Conservation (phyloP, 2,329 filamentous ascomycete species). For the Trichoderma endophyticum region DNA sequence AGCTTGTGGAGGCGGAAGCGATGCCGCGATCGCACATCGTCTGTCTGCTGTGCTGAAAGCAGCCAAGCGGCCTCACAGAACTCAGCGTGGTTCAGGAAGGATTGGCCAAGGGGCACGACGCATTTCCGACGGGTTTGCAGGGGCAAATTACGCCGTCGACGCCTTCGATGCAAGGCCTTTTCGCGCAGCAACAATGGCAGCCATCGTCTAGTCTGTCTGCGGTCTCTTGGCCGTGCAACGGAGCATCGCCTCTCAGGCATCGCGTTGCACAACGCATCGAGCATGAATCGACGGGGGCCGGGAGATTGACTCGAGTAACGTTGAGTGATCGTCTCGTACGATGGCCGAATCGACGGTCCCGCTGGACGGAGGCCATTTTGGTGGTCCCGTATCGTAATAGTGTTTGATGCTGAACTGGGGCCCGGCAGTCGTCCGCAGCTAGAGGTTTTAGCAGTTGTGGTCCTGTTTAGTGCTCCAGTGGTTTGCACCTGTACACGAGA, state of each 20-base stretch:
- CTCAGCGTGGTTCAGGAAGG: not conserved
- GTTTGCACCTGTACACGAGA: not conserved
- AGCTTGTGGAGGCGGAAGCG: not conserved
- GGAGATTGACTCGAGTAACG: constrained; percentile 4
- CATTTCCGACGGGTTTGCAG: constrained; percentile 10
- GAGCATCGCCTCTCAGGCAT: not conserved
- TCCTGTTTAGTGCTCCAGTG: not conserved
- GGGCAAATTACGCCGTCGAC: constrained; percentile 5
- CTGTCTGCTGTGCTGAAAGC: not conserved
- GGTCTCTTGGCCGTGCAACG: not conserved
- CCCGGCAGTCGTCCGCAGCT: constrained; percentile 6
- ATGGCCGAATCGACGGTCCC: not conserved
- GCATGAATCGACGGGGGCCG: constrained; percentile 4
- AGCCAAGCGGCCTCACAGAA: not conserved
- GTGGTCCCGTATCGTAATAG: not conserved
- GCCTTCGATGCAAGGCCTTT: not conserved
- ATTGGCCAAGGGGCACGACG: not conserved
- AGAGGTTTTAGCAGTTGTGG: not conserved
- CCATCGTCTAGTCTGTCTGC: not conserved
- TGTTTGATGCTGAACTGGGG: not conserved
- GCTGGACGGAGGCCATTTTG: not conserved
- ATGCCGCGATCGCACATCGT: constrained; percentile 7
- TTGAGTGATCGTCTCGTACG: constrained; percentile 9
- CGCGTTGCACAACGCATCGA: not conserved
- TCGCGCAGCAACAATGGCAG: not conserved